phyloP scores from a whole-genome alignment of 352 stramenopile species.

The Globisporangium viniferum region DNA sequence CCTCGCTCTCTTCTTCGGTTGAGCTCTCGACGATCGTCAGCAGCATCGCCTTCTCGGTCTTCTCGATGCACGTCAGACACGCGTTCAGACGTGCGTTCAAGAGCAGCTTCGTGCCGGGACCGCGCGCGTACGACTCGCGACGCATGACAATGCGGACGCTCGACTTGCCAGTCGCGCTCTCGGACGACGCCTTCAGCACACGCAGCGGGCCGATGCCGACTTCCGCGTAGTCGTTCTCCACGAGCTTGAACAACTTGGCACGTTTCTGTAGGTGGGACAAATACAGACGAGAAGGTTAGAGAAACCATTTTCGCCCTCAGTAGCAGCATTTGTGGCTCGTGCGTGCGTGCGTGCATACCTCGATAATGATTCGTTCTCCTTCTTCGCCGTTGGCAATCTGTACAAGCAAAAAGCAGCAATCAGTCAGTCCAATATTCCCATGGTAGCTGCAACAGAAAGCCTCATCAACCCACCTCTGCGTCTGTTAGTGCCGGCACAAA shows the following conservation, averaged over 20 bases:
- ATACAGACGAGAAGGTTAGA: not conserved
- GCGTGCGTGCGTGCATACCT: conserved; percentile 32
- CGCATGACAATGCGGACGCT: conserved; percentile 74
- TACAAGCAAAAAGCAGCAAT: not conserved
- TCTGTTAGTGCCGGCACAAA: conserved; percentile 59
- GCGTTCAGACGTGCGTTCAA: conserved; percentile 66
- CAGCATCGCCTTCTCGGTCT: conserved; percentile 77
- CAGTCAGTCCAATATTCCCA: not conserved
- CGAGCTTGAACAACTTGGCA: conserved; percentile 77
- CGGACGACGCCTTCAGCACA: conserved; percentile 49
- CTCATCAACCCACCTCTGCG: conserved; percentile 40
- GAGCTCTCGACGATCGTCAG: conserved; percentile 54
- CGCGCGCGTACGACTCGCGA: conserved; percentile 67
- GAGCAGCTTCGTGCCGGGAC: conserved; percentile 73
- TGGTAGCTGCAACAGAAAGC: not conserved
- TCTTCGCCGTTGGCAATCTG: conserved; percentile 65
- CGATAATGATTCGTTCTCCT: conserved; percentile 59
- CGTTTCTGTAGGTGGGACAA: conserved; percentile 47
- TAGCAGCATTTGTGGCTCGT: not conserved
- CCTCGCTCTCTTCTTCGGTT: conserved; percentile 19
- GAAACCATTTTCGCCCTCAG: not conserved
- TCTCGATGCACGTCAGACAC: conserved; percentile 60
- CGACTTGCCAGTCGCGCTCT: conserved; percentile 35
- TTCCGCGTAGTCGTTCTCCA: conserved; percentile 70
- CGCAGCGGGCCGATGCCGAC: conserved; percentile 73